Conservation (phyloP, 495 filamentous ascomycete genomes). For the Xylaria cubensis region DNA sequence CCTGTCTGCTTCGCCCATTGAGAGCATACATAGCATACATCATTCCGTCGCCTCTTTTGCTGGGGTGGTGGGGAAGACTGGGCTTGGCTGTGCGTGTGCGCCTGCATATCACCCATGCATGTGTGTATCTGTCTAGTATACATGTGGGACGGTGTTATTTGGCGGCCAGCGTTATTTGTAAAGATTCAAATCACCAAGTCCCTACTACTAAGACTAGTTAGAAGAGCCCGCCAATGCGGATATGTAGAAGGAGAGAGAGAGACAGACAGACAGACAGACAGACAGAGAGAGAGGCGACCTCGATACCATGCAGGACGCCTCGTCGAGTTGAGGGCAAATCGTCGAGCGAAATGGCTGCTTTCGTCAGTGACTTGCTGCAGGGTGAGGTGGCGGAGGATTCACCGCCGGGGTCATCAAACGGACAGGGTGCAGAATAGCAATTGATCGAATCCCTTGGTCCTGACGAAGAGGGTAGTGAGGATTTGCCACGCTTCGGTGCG, state of each 20-base stretch:
- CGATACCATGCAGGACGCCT: constrained; percentile 20
- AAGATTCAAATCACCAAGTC: constrained; percentile 15
- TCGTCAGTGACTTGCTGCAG: constrained; percentile 29
- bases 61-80: constrained; percentile 23
- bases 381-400: constrained; percentile 32
- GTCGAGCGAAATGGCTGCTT: constrained; percentile 27
- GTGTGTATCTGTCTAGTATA: constrained; percentile 17
- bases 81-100: constrained; percentile 22
- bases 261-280: background rate
- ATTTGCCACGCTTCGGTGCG: constrained; percentile 1
- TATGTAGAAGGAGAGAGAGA: background rate
- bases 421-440: background rate
- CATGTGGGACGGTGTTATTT: constrained; percentile 15
- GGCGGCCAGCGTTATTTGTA: constrained; percentile 11
- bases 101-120: constrained; percentile 21
- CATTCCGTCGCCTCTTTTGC: constrained; percentile 9
- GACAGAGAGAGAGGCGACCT: background rate
- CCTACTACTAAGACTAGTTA: background rate
- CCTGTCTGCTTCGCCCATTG: background rate
- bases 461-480: constrained; percentile 1
- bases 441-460: background rate
- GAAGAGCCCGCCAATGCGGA: constrained; percentile 12
- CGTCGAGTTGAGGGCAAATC: constrained; percentile 15
- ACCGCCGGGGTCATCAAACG: constrained; percentile 28
- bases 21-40: constrained; percentile 13